Conservation (phyloP, 225 moss, liverwort and hornwort genomes). For the Pseudoscleropodium purum region DNA sequence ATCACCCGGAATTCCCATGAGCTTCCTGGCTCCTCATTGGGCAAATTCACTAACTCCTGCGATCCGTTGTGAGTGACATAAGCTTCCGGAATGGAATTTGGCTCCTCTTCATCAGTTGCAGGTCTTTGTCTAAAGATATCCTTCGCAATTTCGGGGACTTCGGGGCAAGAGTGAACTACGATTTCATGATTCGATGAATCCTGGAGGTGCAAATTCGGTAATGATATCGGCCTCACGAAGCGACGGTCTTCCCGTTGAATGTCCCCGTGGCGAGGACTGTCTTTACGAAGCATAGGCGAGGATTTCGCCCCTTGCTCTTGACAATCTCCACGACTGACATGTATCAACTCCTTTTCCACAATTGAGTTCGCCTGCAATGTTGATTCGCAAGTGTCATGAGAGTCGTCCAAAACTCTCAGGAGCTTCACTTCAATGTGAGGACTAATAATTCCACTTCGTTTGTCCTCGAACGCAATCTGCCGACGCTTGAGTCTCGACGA, state of each 20-base stretch:
- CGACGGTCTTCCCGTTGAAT: not conserved
- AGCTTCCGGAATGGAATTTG: not conserved
- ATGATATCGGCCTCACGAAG: not conserved
- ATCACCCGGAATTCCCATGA: conserved; percentile 31
- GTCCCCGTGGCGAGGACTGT: conserved; percentile 13
- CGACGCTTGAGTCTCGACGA: conserved; percentile 5
- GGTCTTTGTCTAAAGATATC: not conserved
- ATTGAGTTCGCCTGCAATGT: not conserved
- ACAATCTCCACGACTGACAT: conserved; percentile 1
- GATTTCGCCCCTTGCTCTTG: not conserved
- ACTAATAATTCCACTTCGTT: not conserved
- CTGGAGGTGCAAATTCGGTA: conserved; percentile 4
- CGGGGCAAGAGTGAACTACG: not conserved
- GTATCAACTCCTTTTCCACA: conserved; percentile 2
- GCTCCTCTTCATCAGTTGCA: not conserved
- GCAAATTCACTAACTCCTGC: not conserved
- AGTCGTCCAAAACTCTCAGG: not conserved
- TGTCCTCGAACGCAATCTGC: conserved; percentile 4
- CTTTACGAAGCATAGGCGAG: conserved; percentile 25
- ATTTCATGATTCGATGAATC: not conserved
- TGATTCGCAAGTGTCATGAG: not conserved
- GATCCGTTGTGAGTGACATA: not conserved
- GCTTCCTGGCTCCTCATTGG: not conserved
- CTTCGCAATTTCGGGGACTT: not conserved
- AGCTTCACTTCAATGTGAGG: conserved; percentile 4